These are phyloP conservation scores for Paramecium octaurelia DNA, from an alignment of 73 alveolate genomes.

Conservation along the genomic window DNA sequence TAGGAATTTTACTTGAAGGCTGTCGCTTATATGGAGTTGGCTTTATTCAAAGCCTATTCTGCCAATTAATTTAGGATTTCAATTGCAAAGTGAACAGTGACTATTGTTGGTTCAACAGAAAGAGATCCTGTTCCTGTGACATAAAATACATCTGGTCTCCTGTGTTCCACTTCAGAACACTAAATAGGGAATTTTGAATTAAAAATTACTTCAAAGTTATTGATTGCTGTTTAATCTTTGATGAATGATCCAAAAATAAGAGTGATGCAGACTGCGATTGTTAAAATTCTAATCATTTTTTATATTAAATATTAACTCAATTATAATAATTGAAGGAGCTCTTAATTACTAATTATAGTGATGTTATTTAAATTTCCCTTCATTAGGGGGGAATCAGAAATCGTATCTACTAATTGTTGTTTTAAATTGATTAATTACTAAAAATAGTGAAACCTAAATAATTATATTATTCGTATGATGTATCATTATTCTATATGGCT, in stretches of 20 bases:
- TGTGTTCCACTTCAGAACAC: neutral
- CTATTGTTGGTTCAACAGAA: slow-evolving; percentile 7
- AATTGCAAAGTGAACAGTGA: neutral
- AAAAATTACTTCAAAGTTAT: neutral
- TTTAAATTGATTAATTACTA: neutral
- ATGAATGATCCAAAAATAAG: neutral
- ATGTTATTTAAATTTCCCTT: neutral
- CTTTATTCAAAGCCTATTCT: neutral
- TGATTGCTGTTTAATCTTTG: neutral
- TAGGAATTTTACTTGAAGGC: neutral
- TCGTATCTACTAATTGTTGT: neutral
- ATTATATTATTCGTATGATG: neutral
- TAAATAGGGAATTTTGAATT: neutral
- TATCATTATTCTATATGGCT: neutral
- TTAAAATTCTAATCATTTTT: neutral
- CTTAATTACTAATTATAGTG: neutral
- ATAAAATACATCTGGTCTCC: slow-evolving; percentile 26
- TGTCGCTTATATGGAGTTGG: neutral
- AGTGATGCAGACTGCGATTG: neutral
- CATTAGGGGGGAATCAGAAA: neutral
- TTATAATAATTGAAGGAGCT: neutral
- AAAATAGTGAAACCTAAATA: neutral
- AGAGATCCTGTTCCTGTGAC: slow-evolving; percentile 9
- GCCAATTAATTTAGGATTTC: neutral
- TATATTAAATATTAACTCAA: neutral